Evolutionary conservation across 2,329 filamentous ascomycete genomes (phyloP).

Genomic region (Ploettnerulaceae sp.): DNA sequence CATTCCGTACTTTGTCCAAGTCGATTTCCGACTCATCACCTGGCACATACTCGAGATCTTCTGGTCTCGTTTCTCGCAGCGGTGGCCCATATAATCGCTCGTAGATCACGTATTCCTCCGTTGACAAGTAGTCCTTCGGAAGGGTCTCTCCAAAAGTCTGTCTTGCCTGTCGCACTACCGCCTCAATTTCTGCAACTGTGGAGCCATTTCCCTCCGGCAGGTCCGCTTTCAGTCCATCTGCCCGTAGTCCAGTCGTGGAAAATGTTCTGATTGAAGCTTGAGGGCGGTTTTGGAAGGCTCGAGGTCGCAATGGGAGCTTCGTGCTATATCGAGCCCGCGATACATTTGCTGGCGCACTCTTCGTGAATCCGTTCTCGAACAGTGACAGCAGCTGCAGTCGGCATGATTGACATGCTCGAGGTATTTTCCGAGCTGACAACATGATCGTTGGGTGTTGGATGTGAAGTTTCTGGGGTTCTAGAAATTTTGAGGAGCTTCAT

Average conservation of each 20-base stretch:
- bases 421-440: constrained; percentile 29
- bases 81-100: constrained; percentile 77
- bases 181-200: constrained; percentile 45
- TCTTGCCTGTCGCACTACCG: constrained; percentile 64
- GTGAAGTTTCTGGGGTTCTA: background rate
- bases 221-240: constrained; percentile 9
- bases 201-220: background rate
- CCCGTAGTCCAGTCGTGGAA: constrained; percentile 17
- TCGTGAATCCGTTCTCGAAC: constrained; percentile 34
- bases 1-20: constrained; percentile 40
- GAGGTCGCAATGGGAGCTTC: constrained; percentile 12
- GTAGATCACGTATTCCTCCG: constrained; percentile 70
- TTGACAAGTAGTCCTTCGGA: constrained; percentile 64
- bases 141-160: constrained; percentile 73
- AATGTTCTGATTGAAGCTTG: constrained; percentile 16
- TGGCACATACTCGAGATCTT: constrained; percentile 47
- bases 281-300: constrained; percentile 12
- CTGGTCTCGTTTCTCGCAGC: constrained; percentile 53
- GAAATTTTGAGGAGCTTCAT: background rate
- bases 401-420: constrained; percentile 34
- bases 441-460: constrained; percentile 16
- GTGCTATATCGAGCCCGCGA: constrained; percentile 17
- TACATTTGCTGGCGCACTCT: constrained; percentile 10
- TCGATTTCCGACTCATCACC: constrained; percentile 40
- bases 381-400: constrained; percentile 33